These are phyloP conservation scores for Fusarium caatingaense DNA, from an alignment of 2,329 filamentous ascomycete genomes.

Conservation along the genomic window DNA sequence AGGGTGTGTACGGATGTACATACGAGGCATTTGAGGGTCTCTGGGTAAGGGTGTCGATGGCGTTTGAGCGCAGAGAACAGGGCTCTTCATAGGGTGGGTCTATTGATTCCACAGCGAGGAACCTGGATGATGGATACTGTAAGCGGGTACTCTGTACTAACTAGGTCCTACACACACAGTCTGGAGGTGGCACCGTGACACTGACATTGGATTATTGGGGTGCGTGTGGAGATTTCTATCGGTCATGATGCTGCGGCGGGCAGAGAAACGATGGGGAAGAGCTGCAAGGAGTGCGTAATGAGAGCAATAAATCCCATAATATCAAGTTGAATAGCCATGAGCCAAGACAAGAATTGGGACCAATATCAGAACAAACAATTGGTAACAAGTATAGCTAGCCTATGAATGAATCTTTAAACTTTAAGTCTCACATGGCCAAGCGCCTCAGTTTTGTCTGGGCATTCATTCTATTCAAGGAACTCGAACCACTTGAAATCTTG, in stretches of 20 bases:
- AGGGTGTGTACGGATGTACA: slow-evolving; percentile 26
- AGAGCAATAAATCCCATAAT: background rate
- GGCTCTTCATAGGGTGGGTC: slow-evolving; percentile 33
- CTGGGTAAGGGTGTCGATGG: slow-evolving; percentile 35
- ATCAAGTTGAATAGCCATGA: background rate
- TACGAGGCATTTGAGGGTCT: slow-evolving; percentile 32
- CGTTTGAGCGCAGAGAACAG: slow-evolving; percentile 21
- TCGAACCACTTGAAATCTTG: background rate
- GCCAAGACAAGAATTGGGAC: slow-evolving; percentile 4
- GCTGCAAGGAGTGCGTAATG: background rate
- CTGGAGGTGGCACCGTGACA: slow-evolving; percentile 42
- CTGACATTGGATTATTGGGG: slow-evolving; percentile 21
- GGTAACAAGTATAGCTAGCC: background rate
- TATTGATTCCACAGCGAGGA: slow-evolving; percentile 27
- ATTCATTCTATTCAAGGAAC: slow-evolving; percentile 6
- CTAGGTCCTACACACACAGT: slow-evolving; percentile 13
- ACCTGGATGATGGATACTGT: slow-evolving; percentile 38
- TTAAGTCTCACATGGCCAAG: background rate
- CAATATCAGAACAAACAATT: background rate
- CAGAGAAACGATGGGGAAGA: background rate
- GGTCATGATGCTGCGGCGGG: slow-evolving; percentile 25
- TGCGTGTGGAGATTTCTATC: slow-evolving; percentile 32
- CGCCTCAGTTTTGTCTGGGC: slow-evolving; percentile 1
- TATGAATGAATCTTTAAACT: background rate
- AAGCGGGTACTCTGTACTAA: slow-evolving; percentile 13